Percentiles rank a stretch among this genome's conserved stretches.
These are phyloP conservation scores for Capsicum pubescens DNA, from an alignment of 257 asterid genomes.

Conservation along the genomic window DNA sequence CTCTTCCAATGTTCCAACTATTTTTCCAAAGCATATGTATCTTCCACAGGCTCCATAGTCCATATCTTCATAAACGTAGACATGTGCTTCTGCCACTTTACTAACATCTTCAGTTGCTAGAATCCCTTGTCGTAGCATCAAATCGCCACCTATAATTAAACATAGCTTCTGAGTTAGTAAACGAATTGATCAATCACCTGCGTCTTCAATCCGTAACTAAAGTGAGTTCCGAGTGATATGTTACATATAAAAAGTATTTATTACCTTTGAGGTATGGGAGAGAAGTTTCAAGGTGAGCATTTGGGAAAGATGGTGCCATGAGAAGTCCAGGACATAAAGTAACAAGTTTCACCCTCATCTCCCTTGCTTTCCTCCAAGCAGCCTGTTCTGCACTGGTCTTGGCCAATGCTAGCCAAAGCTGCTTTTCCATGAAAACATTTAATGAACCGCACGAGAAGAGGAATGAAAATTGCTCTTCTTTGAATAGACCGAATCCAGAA, in stretches of 20 bases:
- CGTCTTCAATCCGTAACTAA: too few relatives aligned
- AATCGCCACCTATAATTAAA: constrained; percentile 32
- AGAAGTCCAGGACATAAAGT: constrained; percentile 41
- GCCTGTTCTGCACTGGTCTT: constrained; percentile 44
- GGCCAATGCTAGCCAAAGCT: constrained; percentile 51
- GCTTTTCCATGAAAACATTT: neutral
- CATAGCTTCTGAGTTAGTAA: neutral
- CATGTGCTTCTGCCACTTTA: constrained; percentile 40
- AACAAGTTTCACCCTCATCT: constrained; percentile 43
- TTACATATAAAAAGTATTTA: too few relatives aligned
- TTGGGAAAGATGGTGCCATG: constrained; percentile 49
- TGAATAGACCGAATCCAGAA: neutral
- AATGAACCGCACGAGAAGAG: neutral
- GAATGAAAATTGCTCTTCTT: neutral
- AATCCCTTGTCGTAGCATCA: constrained; percentile 36
- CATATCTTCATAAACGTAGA: constrained; percentile 40
- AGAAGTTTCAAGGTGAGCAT: constrained; percentile 39
- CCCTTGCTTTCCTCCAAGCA: constrained; percentile 44
- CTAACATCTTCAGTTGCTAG: constrained; percentile 39
- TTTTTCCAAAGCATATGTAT: constrained; percentile 39
- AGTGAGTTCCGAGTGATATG: too few relatives aligned
- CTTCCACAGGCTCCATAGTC: constrained; percentile 43
- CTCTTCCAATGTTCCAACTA: constrained; percentile 35
- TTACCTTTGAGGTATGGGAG: constrained; percentile 47
- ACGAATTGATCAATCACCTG: too few relatives aligned